These are phyloP conservation scores for Globisporangium polare DNA, from an alignment of 352 stramenopile species.

Conservation along the genomic window DNA sequence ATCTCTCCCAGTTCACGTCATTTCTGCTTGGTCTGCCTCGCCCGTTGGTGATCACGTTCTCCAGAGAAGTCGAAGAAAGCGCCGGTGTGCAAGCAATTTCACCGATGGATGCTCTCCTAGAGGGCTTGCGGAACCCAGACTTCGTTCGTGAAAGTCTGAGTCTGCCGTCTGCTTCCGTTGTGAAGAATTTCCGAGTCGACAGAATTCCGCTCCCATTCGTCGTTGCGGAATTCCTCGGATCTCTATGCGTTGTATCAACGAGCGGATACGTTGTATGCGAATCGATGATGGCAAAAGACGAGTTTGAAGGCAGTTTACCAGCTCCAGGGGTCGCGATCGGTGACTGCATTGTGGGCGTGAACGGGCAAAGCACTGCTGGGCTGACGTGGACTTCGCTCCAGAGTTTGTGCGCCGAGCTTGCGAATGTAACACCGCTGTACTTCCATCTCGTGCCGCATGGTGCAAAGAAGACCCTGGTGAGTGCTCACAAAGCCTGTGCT, in stretches of 20 bases:
- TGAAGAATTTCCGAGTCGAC: conserved; percentile 38
- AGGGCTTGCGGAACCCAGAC: conserved; percentile 20
- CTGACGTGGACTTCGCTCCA: conserved; percentile 44
- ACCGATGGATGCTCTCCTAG: conserved; percentile 14
- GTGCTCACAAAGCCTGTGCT: conserved; percentile 56
- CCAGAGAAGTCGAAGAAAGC: conserved; percentile 24
- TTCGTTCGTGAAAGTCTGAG: conserved; percentile 25
- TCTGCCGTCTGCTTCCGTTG: background rate
- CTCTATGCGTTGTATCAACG: conserved; percentile 32
- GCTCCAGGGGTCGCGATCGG: conserved; percentile 29
- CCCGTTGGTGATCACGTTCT: conserved; percentile 66
- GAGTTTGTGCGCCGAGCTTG: conserved; percentile 31
- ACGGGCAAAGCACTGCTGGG: conserved; percentile 39
- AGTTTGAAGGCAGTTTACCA: conserved; percentile 1
- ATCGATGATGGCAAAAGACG: conserved; percentile 2
- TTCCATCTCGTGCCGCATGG: conserved; percentile 42
- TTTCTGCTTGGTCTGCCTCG: conserved; percentile 60
- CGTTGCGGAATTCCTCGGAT: conserved; percentile 31
- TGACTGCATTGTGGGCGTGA: conserved; percentile 63
- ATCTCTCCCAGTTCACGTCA: conserved; percentile 82
- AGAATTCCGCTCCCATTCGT: conserved; percentile 39
- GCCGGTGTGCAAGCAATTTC: background rate
- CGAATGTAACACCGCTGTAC: conserved; percentile 28
- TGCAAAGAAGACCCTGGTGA: conserved; percentile 25
- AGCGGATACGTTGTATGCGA: conserved; percentile 38